These are phyloP conservation scores for Hawksworthiomyces lignivorus DNA, from an alignment of 2,329 filamentous ascomycete genomes.

Conservation along the genomic window DNA sequence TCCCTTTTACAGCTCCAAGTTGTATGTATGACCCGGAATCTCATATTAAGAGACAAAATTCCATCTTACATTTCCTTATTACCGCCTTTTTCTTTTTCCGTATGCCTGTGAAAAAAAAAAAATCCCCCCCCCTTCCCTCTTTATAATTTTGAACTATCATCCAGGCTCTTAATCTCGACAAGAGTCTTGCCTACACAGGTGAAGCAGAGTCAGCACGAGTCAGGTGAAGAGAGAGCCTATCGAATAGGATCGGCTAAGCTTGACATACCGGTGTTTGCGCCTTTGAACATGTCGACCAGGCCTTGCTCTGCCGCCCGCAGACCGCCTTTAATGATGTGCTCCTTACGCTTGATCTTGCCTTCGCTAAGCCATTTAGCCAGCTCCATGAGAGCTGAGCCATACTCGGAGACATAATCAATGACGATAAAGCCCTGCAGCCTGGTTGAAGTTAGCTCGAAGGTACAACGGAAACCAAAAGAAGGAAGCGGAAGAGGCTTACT, in stretches of 20 bases:
- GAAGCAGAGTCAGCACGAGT: neutral
- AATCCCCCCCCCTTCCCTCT: no score
- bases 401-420: slow-evolving; percentile 56
- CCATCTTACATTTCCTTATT: no score
- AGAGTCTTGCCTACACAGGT: slow-evolving; percentile 15
- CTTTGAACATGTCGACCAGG: slow-evolving; percentile 57
- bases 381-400: slow-evolving; percentile 48
- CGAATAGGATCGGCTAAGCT: no score
- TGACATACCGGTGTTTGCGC: slow-evolving; percentile 55
- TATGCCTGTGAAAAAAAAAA: no score
- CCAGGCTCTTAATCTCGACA: slow-evolving; percentile 18
- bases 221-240: no score
- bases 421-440: slow-evolving; percentile 64
- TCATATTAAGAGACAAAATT: no score
- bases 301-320: slow-evolving; percentile 55
- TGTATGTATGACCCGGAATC: no score
- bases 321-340: slow-evolving; percentile 65
- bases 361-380: slow-evolving; percentile 61
- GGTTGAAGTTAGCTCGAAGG: neutral
- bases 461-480: neutral
- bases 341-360: slow-evolving; percentile 64
- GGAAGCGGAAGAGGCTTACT: slow-evolving; percentile 31
- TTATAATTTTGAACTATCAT: slow-evolving; percentile 15
- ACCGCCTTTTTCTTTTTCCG: no score
- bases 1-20: no score